phyloP scores from a whole-genome alignment of 2,329 filamentous ascomycete genomes.

The Fonsecaea erecta region DNA sequence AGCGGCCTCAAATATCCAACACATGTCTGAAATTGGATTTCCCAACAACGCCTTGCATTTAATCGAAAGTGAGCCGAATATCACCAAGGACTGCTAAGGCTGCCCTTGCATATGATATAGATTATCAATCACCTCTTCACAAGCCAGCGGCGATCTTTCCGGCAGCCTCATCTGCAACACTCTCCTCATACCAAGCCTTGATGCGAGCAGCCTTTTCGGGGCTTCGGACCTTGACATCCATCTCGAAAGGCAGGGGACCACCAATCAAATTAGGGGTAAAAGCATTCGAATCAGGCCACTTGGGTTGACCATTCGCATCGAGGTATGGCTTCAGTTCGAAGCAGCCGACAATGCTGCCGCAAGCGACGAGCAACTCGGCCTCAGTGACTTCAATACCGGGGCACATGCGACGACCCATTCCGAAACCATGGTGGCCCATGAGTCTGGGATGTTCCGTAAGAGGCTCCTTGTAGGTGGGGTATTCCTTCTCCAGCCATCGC shows the following conservation, averaged over 20 bases:
- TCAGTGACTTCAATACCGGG: slow-evolving; percentile 40
- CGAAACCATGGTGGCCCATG: slow-evolving; percentile 39
- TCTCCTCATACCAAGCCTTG: slow-evolving; percentile 38
- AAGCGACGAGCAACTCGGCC: slow-evolving; percentile 38
- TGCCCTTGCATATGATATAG: neutral
- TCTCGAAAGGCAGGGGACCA: slow-evolving; percentile 39
- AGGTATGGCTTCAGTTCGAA: slow-evolving; percentile 36
- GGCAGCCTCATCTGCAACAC: slow-evolving; percentile 34
- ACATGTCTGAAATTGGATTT: slow-evolving; percentile 2
- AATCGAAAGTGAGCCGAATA: slow-evolving; percentile 9
- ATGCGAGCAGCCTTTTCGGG: slow-evolving; percentile 37
- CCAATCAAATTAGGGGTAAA: slow-evolving; percentile 39
- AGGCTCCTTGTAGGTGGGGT: slow-evolving; percentile 41
- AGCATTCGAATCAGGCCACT: slow-evolving; percentile 33
- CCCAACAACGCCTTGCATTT: slow-evolving; percentile 23
- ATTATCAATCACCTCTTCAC: slow-evolving; percentile 15
- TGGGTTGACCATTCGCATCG: slow-evolving; percentile 37
- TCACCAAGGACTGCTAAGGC: neutral
- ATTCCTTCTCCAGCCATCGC: slow-evolving; percentile 41
- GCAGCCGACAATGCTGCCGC: slow-evolving; percentile 38
- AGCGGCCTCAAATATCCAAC: slow-evolving; percentile 8
- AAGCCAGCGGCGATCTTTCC: slow-evolving; percentile 33
- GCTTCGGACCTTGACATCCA: slow-evolving; percentile 37
- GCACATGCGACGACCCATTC: slow-evolving; percentile 41
- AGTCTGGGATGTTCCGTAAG: slow-evolving; percentile 41